These are phyloP conservation scores for Mikania micrantha DNA, from an alignment of 129 eudicot species.

Conservation along the genomic window DNA sequence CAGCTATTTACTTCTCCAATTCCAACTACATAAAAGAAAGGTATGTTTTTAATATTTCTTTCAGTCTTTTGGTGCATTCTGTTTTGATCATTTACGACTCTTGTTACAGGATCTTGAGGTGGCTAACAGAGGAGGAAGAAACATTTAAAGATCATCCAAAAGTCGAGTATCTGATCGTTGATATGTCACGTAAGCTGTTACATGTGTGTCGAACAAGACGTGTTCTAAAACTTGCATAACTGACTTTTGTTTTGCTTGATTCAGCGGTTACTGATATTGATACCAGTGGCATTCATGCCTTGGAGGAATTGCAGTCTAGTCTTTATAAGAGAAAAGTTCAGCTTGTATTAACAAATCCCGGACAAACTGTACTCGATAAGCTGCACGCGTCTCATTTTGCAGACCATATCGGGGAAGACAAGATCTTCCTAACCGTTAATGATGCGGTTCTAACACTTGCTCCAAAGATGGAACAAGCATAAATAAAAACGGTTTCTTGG, in stretches of 20 bases:
- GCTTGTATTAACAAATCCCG: slow-evolving; percentile 79
- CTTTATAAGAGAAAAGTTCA: slow-evolving; percentile 54
- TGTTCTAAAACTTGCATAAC: background rate
- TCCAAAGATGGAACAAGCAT: slow-evolving; percentile 48
- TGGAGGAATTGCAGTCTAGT: slow-evolving; percentile 50
- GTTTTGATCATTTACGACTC: background rate
- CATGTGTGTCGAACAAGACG: background rate
- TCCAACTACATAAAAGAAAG: slow-evolving; percentile 66
- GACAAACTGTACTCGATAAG: slow-evolving; percentile 61
- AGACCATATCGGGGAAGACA: slow-evolving; percentile 55
- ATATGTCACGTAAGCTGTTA: slow-evolving; percentile 71
- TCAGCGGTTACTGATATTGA: slow-evolving; percentile 95
- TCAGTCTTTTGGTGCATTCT: background rate
- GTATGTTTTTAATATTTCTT: slow-evolving; percentile 14
- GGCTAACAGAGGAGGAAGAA: slow-evolving; percentile 75
- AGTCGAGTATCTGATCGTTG: slow-evolving; percentile 51
- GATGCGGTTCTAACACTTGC: slow-evolving; percentile 62
- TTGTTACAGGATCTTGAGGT: slow-evolving; percentile 59
- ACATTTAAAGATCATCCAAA: slow-evolving; percentile 29
- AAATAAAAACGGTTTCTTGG: background rate
- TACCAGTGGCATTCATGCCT: slow-evolving; percentile 84
- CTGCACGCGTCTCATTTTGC: slow-evolving; percentile 55
- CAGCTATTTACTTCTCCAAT: slow-evolving; percentile 71
- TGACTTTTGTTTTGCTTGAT: background rate
- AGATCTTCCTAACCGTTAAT: slow-evolving; percentile 60